Percentiles rank a stretch among this genome's conserved stretches.
Conservation (phyloP, 257 asterid genomes). For the Plantago elongata region DNA sequence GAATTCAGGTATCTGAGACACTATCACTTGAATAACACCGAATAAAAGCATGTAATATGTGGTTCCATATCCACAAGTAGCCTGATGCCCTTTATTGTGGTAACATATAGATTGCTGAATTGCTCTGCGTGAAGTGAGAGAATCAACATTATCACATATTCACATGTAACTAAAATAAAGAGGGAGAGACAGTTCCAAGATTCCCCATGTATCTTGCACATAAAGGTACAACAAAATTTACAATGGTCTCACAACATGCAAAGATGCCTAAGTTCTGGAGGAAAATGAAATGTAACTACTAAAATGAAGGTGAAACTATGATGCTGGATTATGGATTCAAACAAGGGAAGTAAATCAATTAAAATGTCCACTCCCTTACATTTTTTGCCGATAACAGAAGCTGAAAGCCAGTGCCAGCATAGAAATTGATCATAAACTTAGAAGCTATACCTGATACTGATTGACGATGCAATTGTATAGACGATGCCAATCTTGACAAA, state of each 20-base stretch:
- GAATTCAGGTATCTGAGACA: constrained; percentile 67
- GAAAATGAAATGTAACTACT: background rate
- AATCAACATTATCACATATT: background rate
- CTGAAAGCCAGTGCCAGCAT: background rate
- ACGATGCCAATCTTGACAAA: constrained; percentile 40
- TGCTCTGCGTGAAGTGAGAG: constrained; percentile 40
- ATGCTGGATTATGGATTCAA: no score
- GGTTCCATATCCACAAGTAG: constrained; percentile 37
- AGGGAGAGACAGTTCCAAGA: no score
- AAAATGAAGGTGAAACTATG: no score
- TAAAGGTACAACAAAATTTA: background rate
- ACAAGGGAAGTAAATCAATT: no score
- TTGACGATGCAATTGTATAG: constrained; percentile 37
- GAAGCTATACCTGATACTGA: constrained; percentile 31
- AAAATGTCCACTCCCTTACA: background rate
- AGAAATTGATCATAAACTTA: no score
- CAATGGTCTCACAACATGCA: background rate
- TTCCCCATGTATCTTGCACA: no score
- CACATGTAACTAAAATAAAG: background rate
- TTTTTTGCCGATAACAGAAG: background rate
- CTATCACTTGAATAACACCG: constrained; percentile 47
- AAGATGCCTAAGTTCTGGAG: background rate
- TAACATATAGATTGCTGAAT: constrained; percentile 66
- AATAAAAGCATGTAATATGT: constrained; percentile 44
- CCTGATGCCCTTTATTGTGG: constrained; percentile 51